Evolutionary conservation across 2,329 filamentous ascomycete species (phyloP).

Genomic region (Colletotrichum australisinense): DNA sequence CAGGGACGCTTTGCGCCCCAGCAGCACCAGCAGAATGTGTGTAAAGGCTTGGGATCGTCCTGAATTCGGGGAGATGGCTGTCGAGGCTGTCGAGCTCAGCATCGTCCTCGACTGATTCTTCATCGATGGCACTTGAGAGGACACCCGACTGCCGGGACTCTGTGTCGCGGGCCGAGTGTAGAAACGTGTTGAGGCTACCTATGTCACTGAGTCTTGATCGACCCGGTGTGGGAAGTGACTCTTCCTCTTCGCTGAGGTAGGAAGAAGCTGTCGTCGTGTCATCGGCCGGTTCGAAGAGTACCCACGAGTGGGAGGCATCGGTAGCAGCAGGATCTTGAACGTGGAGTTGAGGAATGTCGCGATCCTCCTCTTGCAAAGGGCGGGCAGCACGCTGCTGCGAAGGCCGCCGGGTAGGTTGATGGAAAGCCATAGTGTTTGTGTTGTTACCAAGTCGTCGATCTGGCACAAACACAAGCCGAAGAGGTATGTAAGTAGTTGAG

Average conservation of each 20-base stretch:
- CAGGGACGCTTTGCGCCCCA: conserved; percentile 70
- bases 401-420: conserved; percentile 66
- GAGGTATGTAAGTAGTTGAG: background rate
- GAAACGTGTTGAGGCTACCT: conserved; percentile 79
- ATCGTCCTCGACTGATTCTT: conserved; percentile 68
- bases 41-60: conserved; percentile 65
- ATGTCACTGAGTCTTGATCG: conserved; percentile 83
- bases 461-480: conserved; percentile 5
- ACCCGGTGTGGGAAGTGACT: conserved; percentile 73
- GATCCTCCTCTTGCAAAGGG: conserved; percentile 53
- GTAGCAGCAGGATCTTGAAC: conserved; percentile 33
- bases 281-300: conserved; percentile 85
- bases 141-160: conserved; percentile 54
- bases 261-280: conserved; percentile 71
- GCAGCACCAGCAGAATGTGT: conserved; percentile 53
- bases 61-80: conserved; percentile 89
- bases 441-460: conserved; percentile 3
- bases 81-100: conserved; percentile 92
- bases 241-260: conserved; percentile 75
- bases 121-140: conserved; percentile 49
- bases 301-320: conserved; percentile 88
- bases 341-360: conserved; percentile 42
- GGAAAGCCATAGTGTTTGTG: conserved; percentile 64
- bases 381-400: conserved; percentile 59
- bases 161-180: conserved; percentile 67